Base-by-base conservation (phyloP, 1,284 basidiomycete genomes). In the Apiotrichum veenhuisii region DNA sequence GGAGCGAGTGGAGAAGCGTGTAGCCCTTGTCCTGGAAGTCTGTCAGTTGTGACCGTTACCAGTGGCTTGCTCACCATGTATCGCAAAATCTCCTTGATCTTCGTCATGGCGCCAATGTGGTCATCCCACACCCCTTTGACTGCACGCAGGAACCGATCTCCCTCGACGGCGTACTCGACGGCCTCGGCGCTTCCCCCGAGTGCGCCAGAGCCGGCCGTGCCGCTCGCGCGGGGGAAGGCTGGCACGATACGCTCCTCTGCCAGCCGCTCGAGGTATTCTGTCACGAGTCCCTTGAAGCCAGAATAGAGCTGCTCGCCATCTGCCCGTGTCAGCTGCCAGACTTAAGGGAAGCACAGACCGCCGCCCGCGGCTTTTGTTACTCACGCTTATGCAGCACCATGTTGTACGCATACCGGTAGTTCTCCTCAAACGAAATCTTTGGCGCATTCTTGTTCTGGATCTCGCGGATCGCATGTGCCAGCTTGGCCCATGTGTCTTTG, bases 371-470 rank as follows among this genome's bases (percentile, higher is more conserved):
- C 9, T 20, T 25, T 23, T 33, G n/a, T 18, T 7, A 67, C 72
- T 61, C 43, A 77, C 77, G 84, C 75, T 88, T 91, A 73, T 87
- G 84, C 14, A 95, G 82, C 4, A 95, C 92, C 83, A 98, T 87
- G 73, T 93, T 94, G 77, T 96, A 96, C 22, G 87, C 91, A 72
- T 89, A 92, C 43, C 93, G 84, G 73, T 96, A 93, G 69, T 95
- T 93, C 78, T 97, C 95, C 76, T 98, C 96, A 70, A 94, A 98
- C 17, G 91, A 96, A 30, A 99, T 84, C 69, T 87, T 88, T 55
- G 86, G 86, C 9, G 92, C 91, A 76, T 96, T 91, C 78, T 96
- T 91, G 66, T 91, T 89, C 75, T 96, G 91, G 56, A 99, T 98
- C 80, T 97, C 91, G 57, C 85, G 83, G 66, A 99, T 94, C 64